These are phyloP conservation scores for Aciculoconidium aculeatum DNA, from an alignment of 805 yeast genomes.

Conservation along the genomic window DNA sequence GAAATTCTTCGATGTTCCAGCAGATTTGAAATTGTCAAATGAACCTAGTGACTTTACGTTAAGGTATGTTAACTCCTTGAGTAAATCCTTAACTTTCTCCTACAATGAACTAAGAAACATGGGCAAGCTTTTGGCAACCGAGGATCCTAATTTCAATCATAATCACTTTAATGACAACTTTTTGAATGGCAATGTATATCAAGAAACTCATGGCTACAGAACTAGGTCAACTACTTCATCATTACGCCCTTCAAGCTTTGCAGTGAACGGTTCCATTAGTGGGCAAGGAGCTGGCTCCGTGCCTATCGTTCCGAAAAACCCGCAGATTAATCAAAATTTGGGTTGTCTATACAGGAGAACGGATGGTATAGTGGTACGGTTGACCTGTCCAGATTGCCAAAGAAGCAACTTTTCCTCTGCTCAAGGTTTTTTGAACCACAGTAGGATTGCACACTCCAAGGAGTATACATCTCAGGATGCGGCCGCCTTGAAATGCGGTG, in stretches of 20 bases:
- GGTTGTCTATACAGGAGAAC: slow-evolving; percentile 59
- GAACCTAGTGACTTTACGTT: slow-evolving; percentile 43
- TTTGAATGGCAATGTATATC: slow-evolving; percentile 3
- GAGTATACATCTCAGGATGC: slow-evolving; percentile 68
- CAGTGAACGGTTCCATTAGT: slow-evolving; percentile 9
- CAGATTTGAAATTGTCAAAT: slow-evolving; percentile 30
- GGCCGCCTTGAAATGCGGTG: slow-evolving; percentile 67
- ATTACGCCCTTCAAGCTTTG: slow-evolving; percentile 46
- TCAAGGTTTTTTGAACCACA: slow-evolving; percentile 76
- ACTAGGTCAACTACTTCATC: slow-evolving; percentile 49
- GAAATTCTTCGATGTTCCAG: slow-evolving; percentile 38
- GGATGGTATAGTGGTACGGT: slow-evolving; percentile 64
- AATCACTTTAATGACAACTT: slow-evolving; percentile 6
- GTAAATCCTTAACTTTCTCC: slow-evolving; percentile 26
- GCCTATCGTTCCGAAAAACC: not conserved
- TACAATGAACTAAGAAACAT: slow-evolving; percentile 22
- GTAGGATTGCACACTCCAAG: slow-evolving; percentile 66
- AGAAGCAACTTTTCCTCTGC: slow-evolving; percentile 70
- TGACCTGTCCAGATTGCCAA: slow-evolving; percentile 64
- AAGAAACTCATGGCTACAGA: slow-evolving; percentile 21
- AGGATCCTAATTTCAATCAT: slow-evolving; percentile 1
- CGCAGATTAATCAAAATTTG: slow-evolving; percentile 19
- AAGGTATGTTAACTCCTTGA: slow-evolving; percentile 35
- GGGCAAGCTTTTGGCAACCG: slow-evolving; percentile 6
- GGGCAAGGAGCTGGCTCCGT: slow-evolving; percentile 1